Conservation (phyloP, 2,329 filamentous ascomycete genomes). For the Aschersonia sp. region DNA sequence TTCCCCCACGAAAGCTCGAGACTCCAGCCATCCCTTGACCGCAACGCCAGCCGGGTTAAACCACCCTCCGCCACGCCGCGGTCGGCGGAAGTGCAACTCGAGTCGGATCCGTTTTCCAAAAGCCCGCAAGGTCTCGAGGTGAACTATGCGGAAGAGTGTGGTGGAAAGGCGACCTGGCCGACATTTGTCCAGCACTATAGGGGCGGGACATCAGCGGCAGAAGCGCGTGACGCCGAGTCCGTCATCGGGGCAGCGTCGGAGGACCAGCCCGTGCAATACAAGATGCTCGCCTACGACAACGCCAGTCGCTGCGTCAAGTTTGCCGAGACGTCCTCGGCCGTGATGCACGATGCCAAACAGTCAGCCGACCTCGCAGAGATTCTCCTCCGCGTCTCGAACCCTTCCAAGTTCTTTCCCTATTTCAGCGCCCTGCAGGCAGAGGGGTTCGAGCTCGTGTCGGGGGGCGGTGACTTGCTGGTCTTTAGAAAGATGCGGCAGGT, state of each 20-base stretch:
- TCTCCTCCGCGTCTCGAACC: constrained; percentile 44
- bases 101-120: constrained; percentile 26
- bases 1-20: constrained; percentile 15
- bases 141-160: constrained; percentile 29
- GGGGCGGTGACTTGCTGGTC: constrained; percentile 46
- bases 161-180: constrained; percentile 18
- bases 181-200: constrained; percentile 19
- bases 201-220: not conserved
- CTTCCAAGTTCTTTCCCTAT: constrained; percentile 50
- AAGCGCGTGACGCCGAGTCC: not conserved
- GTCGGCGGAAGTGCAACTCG: constrained; percentile 5
- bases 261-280: constrained; percentile 28
- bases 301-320: constrained; percentile 39
- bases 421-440: constrained; percentile 42
- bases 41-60: constrained; percentile 5
- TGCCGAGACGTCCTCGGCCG: constrained; percentile 42
- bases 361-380: constrained; percentile 44
- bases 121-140: constrained; percentile 32
- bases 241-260: not conserved
- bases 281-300: constrained; percentile 51
- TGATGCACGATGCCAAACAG: constrained; percentile 29
- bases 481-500: constrained; percentile 42
- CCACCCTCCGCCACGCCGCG: constrained; percentile 2
- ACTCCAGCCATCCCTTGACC: constrained; percentile 17
- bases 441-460: constrained; percentile 54